Evolutionary conservation across 1,284 basidiomycete species (phyloP).

Genomic region (Ganoderma sp.): DNA sequence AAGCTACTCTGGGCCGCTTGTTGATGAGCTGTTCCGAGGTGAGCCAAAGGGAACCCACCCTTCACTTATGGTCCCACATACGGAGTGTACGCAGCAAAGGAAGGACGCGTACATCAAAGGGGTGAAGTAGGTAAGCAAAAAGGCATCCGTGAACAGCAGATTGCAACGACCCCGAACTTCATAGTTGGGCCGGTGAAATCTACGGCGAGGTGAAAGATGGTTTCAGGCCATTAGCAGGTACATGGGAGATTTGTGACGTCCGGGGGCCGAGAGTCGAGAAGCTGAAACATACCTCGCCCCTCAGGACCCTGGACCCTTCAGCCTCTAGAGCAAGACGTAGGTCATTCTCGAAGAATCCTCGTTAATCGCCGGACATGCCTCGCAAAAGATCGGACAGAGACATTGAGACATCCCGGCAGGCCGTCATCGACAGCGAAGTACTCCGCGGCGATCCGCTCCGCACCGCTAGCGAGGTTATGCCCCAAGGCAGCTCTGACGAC

Average conservation of each 20-base stretch:
- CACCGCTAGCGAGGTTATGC: neutral
- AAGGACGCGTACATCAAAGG: neutral
- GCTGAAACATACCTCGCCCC: neutral
- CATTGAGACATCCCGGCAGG: neutral
- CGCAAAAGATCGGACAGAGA: neutral
- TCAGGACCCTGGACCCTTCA: neutral
- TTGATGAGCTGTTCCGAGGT: neutral
- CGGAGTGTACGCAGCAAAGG: no score
- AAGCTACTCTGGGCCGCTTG: neutral
- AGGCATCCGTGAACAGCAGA: neutral
- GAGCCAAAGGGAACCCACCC: no score
- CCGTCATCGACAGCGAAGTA: neutral
- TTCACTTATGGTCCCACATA: no score
- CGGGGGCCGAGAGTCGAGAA: neutral
- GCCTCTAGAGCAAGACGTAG: neutral
- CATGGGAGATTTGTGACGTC: neutral
- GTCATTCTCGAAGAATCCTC: neutral
- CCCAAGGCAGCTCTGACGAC: neutral
- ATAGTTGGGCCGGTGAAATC: no score
- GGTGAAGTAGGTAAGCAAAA: no score
- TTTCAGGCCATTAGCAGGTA: no score
- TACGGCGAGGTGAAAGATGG: no score
- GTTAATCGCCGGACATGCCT: neutral
- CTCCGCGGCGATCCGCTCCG: neutral
- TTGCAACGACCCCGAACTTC: neutral